phyloP scores from a whole-genome alignment of 208 protist species.

The Leptomonas seymouri region DNA sequence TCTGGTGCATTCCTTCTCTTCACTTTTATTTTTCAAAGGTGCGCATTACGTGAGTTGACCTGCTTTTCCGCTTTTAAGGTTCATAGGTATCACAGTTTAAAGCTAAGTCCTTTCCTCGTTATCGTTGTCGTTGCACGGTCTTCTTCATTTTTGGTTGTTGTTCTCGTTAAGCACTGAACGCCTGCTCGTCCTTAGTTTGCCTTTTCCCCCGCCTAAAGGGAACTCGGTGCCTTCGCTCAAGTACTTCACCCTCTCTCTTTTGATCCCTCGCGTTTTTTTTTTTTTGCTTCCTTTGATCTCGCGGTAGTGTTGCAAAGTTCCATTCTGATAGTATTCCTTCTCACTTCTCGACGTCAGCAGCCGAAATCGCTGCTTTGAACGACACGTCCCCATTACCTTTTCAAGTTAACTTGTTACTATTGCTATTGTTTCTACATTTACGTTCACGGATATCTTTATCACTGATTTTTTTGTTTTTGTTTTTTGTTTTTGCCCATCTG shows the following conservation, averaged over 20 bases:
- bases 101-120: neutral
- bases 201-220: neutral
- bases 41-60: no score
- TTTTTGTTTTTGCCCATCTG: constrained; percentile 10
- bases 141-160: neutral
- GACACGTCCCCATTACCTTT: neutral
- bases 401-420: neutral
- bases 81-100: neutral
- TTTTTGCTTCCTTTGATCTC: constrained; percentile 6
- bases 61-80: no score
- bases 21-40: no score
- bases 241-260: no score
- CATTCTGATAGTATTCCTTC: no score
- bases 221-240: no score
- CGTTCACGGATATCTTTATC: neutral
- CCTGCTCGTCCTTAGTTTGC: neutral
- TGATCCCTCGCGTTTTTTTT: neutral
- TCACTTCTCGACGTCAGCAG: neutral
- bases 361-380: neutral
- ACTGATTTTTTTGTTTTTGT: constrained; percentile 7
- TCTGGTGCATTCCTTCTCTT: no score
- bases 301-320: no score
- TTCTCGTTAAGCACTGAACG: neutral
- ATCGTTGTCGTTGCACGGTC: neutral
- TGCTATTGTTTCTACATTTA: neutral